A percentile compares a stretch with the other conserved stretches of the same genome.
Conservation (phyloP, 805 yeast genomes). For the Schizosaccharomyces cryophilus region DNA sequence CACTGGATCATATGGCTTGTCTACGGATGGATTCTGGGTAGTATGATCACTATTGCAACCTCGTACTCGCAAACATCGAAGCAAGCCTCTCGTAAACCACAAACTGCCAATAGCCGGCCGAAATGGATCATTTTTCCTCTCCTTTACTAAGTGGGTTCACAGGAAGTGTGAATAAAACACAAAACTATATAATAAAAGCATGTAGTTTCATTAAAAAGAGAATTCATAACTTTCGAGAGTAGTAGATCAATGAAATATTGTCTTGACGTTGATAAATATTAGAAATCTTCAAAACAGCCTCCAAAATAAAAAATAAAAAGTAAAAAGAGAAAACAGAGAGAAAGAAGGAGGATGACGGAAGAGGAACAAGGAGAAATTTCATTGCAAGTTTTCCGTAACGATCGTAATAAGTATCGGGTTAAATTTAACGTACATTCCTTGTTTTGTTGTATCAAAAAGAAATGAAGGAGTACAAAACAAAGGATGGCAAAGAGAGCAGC, state of each 20-base stretch:
- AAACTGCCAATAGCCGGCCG: no score
- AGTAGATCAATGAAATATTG: no score
- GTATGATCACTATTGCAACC: neutral
- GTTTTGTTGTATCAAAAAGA: no score
- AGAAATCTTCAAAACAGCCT: no score
- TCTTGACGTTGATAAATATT: no score
- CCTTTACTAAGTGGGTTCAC: neutral
- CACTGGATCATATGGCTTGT: neutral
- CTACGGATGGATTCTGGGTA: neutral
- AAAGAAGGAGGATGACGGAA: neutral
- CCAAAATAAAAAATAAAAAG: neutral
- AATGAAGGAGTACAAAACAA: neutral
- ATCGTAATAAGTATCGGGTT: neutral
- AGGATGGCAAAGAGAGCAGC: neutral
- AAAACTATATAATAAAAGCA: no score
- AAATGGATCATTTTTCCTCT: neutral
- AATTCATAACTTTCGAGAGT: no score
- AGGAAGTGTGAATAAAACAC: no score
- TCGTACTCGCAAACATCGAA: neutral
- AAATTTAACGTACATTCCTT: no score
- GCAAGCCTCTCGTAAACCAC: neutral
- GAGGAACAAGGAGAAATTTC: neutral
- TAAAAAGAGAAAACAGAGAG: neutral
- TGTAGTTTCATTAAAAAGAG: no score
- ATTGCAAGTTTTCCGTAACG: neutral